Base-by-base conservation (phyloP, 495 filamentous ascomycete genomes). In the Penicillium goetzii region DNA sequence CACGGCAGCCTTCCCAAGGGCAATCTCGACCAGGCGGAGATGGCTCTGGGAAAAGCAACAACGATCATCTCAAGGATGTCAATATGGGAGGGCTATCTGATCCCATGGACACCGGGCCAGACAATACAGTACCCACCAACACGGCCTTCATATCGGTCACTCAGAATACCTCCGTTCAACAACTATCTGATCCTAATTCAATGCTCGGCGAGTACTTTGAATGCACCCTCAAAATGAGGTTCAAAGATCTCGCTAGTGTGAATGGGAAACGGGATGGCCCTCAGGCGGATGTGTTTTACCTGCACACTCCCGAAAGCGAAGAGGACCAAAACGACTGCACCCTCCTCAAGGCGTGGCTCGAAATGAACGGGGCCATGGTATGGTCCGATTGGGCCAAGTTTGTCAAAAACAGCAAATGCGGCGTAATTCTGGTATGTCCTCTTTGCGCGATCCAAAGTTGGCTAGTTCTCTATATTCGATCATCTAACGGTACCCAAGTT, bases 341-440 rank as follows among this genome's bases (percentile, higher is more conserved):
- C 0, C 23, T 79, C 4, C 58, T 74, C 33, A 47, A 70, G 2
- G 72, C 64, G 15, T 70, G 80, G n/a, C 69, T 78, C n/a, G 54
- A 56, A 0, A 63, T 73, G 25, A 64, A 72, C 17, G 68, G 61
- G 0, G 65, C 76, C 21, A 71, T 52, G 1, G 45, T 78, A 10
- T 77, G 71, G 34, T 75, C 78, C 12, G 76, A 78, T 41, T 81
- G 79, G 80, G 71, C 72, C 26, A 75, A 70, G 45, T 83, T 83
- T 54, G 43, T 68, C 17, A 67, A 71, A 12, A 73, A 72, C 3
- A 64, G 65, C 47, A 69, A 65, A n/a, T 53, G 53, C 9, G 79
- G 78, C 6, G 76, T 77, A n/a, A 67, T 76, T 17, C 68, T 83
- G 66, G 81, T 83, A 73, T 58, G 74, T 72, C 40, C n/a, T 43